phyloP scores from a whole-genome alignment of 2,329 filamentous ascomycete species.

The Cytospora mali region DNA sequence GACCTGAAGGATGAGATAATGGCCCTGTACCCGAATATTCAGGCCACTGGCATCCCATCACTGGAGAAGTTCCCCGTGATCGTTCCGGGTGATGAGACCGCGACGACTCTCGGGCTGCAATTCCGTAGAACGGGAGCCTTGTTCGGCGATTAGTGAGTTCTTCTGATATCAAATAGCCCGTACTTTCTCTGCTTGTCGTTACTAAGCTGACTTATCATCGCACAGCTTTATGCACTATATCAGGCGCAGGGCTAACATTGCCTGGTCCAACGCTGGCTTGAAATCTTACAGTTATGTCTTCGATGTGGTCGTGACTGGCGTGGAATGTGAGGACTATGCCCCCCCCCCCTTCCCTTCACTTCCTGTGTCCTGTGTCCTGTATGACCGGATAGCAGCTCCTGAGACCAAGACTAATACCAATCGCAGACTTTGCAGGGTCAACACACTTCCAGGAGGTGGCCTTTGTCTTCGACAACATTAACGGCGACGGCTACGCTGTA shows the following conservation, averaged over 20 bases:
- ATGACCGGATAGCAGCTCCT: constrained; percentile 16
- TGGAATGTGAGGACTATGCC: not conserved
- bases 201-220: not conserved
- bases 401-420: constrained; percentile 4
- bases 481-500: constrained; percentile 48
- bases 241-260: constrained; percentile 47
- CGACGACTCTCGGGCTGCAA: constrained; percentile 21
- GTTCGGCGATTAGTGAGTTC: constrained; percentile 28
- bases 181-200: not conserved
- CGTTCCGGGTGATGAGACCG: constrained; percentile 14
- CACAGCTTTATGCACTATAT: constrained; percentile 12
- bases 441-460: constrained; percentile 52
- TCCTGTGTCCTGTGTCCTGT: too few species aligned
- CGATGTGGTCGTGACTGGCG: constrained; percentile 42
- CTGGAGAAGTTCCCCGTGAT: constrained; percentile 25
- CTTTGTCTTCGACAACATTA: constrained; percentile 57
- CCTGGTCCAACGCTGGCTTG: constrained; percentile 52
- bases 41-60: constrained; percentile 21
- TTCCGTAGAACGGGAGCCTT: constrained; percentile 24
- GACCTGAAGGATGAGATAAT: constrained; percentile 19
- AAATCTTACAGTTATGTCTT: constrained; percentile 46
- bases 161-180: not conserved
- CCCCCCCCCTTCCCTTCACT: too few species aligned
- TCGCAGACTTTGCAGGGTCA: constrained; percentile 5
- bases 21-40: constrained; percentile 23